These are phyloP conservation scores for Wickerhamiella musiphila DNA, from an alignment of 805 yeast species.

Conservation along the genomic window DNA sequence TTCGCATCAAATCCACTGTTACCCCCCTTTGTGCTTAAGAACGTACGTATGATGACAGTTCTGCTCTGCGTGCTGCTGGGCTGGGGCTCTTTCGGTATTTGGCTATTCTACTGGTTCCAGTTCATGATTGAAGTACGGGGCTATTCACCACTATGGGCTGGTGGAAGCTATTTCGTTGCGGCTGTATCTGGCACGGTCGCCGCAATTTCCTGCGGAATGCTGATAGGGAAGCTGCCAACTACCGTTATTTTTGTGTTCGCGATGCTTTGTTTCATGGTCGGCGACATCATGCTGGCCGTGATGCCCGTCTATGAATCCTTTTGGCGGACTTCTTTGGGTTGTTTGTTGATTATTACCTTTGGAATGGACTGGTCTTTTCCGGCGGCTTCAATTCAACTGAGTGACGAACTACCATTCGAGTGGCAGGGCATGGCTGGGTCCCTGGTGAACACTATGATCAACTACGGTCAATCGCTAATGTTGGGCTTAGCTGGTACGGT, in stretches of 20 bases:
- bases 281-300: constrained; percentile 8
- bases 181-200: constrained; percentile 41
- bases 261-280: constrained; percentile 32
- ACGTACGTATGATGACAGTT: constrained; percentile 27
- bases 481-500: constrained; percentile 44
- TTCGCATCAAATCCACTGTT: constrained; percentile 54
- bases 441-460: constrained; percentile 49
- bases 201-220: constrained; percentile 32
- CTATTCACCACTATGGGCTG: constrained; percentile 30
- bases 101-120: constrained; percentile 46
- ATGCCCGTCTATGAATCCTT: constrained; percentile 40
- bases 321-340: constrained; percentile 40
- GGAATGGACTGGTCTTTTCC: constrained; percentile 75
- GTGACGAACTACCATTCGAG: constrained; percentile 39
- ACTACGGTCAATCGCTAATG: constrained; percentile 54
- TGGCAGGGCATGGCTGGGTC: constrained; percentile 73
- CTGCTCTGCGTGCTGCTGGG: constrained; percentile 40
- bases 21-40: constrained; percentile 21
- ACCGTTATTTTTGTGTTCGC: constrained; percentile 34
- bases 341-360: constrained; percentile 38
- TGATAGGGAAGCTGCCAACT: constrained; percentile 32
- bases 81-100: constrained; percentile 70
- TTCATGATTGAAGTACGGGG: constrained; percentile 33
- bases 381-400: constrained; percentile 46
- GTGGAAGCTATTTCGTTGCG: constrained; percentile 30